phyloP scores from a whole-genome alignment of 257 asterid species.

The Eustoma russellianum region DNA sequence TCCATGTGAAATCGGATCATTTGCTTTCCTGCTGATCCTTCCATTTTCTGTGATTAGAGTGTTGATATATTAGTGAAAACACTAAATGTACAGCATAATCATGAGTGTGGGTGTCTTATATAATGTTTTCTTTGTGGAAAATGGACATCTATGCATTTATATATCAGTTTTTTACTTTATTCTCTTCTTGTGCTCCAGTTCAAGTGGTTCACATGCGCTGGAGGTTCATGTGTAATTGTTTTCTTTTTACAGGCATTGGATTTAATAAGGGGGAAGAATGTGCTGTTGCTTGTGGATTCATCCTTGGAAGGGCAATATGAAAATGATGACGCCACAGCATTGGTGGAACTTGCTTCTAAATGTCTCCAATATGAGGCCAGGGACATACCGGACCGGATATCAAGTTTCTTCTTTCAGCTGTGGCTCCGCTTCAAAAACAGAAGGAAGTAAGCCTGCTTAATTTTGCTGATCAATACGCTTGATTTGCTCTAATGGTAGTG shows the following conservation, averaged over 20 bases:
- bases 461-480: not conserved
- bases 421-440: conserved; percentile 87
- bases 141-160: no score
- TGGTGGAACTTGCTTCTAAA: conserved; percentile 91
- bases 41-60: no score
- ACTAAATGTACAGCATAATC: no score
- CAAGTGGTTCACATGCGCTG: not conserved
- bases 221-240: not conserved
- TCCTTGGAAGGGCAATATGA: conserved; percentile 95
- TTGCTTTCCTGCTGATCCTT: no score
- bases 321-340: conserved; percentile 84
- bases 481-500: not conserved
- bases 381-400: conserved; percentile 80
- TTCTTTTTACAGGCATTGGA: conserved; percentile 65
- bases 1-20: no score
- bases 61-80: no score
- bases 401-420: conserved; percentile 73
- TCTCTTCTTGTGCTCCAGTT: no score
- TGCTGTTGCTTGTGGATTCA: conserved; percentile 81
- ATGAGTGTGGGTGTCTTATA: no score
- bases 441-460: conserved; percentile 33
- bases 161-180: no score
- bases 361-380: conserved; percentile 95
- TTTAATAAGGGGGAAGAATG: conserved; percentile 79
- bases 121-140: no score